A percentile compares a stretch with the other conserved stretches of the same genome.
Conservation (phyloP, 129 eudicot species). For the Cynara cardunculus region DNA sequence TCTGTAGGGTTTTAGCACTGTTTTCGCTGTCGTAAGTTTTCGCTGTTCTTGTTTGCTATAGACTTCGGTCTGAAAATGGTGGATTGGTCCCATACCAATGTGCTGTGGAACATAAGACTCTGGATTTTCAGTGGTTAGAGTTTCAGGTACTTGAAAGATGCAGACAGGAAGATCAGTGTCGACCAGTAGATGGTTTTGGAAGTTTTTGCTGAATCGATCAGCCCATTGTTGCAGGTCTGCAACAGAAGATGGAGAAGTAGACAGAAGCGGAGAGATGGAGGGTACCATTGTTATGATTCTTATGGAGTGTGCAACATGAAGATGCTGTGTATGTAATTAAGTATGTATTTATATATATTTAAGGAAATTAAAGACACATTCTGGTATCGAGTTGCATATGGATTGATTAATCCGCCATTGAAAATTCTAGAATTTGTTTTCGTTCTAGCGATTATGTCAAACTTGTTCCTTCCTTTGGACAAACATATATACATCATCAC, state of each 20-base stretch:
- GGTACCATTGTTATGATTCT: constrained; percentile 22
- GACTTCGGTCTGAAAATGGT: constrained; percentile 28
- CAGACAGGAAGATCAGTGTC: constrained; percentile 31
- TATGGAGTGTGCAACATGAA: neutral
- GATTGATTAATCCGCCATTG: constrained; percentile 26
- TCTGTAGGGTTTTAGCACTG: constrained; percentile 23
- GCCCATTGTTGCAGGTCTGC: constrained; percentile 23
- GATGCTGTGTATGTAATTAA: neutral
- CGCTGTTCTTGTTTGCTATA: constrained; percentile 30
- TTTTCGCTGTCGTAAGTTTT: constrained; percentile 24
- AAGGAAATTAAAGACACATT: neutral
- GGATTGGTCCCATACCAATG: constrained; percentile 46
- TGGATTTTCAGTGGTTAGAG: constrained; percentile 17
- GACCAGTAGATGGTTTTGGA: constrained; percentile 22
- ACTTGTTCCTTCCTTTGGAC: constrained; percentile 30
- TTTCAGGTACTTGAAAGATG: constrained; percentile 35
- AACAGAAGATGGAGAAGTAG: constrained; percentile 1
- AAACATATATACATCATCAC: neutral
- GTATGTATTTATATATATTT: neutral
- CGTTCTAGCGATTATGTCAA: neutral
- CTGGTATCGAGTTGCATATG: constrained; percentile 27
- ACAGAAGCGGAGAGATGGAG: constrained; percentile 1
- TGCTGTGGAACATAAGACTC: constrained; percentile 36
- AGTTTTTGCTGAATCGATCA: constrained; percentile 24
- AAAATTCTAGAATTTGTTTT: constrained; percentile 24